Evolutionary conservation across 305 asterid species (phyloP).

Genomic region (Solanum chacoense): DNA sequence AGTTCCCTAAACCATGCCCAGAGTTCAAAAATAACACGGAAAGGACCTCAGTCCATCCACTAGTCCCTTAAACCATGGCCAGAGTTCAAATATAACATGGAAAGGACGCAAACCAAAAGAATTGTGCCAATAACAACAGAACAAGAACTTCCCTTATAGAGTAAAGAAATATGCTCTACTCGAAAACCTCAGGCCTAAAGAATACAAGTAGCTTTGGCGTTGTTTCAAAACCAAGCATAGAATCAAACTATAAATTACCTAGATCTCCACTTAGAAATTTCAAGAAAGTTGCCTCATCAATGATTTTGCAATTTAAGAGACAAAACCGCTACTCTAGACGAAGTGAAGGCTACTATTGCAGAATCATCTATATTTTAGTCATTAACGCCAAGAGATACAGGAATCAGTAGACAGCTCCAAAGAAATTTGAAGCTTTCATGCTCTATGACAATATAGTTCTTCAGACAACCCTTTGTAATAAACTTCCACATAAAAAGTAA

Average conservation of each 20-base stretch:
- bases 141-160: neutral
- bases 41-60: neutral
- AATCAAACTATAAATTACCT: neutral
- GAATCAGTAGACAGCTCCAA: neutral
- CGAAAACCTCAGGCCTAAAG: neutral
- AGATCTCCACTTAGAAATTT: neutral
- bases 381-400: neutral
- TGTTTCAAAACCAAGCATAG: neutral
- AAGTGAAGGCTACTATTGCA: neutral
- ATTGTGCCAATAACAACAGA: neutral
- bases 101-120: neutral
- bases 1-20: neutral
- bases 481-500: neutral
- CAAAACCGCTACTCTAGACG: neutral
- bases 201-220: neutral
- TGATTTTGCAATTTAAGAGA: neutral
- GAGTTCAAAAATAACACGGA: neutral
- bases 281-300: neutral
- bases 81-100: neutral
- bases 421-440: neutral
- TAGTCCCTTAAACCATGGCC: neutral
- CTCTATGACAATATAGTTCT: neutral
- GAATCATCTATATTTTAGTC: neutral
- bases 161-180: neutral
- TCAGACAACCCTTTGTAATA: neutral